phyloP scores from a whole-genome alignment of 2,329 filamentous ascomycete genomes.

The Diaporthe vaccinii region DNA sequence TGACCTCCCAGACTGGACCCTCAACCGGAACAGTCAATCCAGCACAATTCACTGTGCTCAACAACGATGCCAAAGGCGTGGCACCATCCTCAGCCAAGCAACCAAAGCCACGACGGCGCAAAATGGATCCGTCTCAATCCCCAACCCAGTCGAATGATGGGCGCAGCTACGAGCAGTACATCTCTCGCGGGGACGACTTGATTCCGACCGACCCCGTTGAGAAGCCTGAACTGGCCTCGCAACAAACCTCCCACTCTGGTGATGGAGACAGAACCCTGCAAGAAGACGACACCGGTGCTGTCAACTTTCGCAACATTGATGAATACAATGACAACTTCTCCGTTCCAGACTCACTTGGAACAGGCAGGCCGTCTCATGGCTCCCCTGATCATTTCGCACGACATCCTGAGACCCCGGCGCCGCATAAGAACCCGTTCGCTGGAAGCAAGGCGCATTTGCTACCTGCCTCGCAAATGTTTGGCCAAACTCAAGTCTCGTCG shows the following conservation, averaged over 20 bases:
- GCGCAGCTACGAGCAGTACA: constrained; percentile 66
- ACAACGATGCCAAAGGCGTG: background rate
- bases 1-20: background rate
- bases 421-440: constrained; percentile 63
- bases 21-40: background rate
- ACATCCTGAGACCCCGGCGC: constrained; percentile 63
- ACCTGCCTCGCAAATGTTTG: constrained; percentile 66
- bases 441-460: constrained; percentile 52
- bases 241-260: constrained; percentile 26
- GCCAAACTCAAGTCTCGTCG: constrained; percentile 68
- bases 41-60: background rate
- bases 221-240: constrained; percentile 26
- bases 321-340: constrained; percentile 58
- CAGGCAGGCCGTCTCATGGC: constrained; percentile 33
- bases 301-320: constrained; percentile 58
- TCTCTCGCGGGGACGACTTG: constrained; percentile 42
- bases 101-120: constrained; percentile 40
- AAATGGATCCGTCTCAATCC: constrained; percentile 64
- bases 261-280: constrained; percentile 53
- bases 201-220: constrained; percentile 47
- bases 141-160: constrained; percentile 70
- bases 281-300: constrained; percentile 64
- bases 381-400: constrained; percentile 36
- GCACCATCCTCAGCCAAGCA: constrained; percentile 3
- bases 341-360: constrained; percentile 41